A percentile compares a stretch with the other conserved stretches of the same genome.
These are phyloP conservation scores for Parastagonospora nodorum DNA, from an alignment of 2,329 filamentous ascomycete species.

Conservation along the genomic window DNA sequence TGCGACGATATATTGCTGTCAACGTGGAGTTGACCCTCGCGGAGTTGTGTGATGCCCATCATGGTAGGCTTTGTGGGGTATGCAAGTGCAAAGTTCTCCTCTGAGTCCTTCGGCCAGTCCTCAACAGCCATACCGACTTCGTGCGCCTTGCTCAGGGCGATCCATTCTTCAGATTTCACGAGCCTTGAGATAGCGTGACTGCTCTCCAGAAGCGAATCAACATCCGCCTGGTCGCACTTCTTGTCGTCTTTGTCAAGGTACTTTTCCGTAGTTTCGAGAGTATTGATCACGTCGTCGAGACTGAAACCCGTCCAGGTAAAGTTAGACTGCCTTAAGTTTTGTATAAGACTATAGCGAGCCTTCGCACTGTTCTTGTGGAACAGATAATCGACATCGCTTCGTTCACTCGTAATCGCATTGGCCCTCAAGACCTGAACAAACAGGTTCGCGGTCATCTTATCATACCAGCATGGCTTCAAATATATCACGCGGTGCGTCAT, in stretches of 20 bases:
- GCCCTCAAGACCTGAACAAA: slow-evolving; percentile 84
- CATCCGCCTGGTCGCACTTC: slow-evolving; percentile 65
- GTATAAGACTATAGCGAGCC: slow-evolving; percentile 69
- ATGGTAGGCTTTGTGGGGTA: slow-evolving; percentile 55
- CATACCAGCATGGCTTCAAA: slow-evolving; percentile 81
- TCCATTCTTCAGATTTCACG: slow-evolving; percentile 66
- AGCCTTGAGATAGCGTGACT: slow-evolving; percentile 68
- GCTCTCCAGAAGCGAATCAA: slow-evolving; percentile 64
- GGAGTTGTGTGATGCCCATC: slow-evolving; percentile 62
- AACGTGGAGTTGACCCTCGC: slow-evolving; percentile 62
- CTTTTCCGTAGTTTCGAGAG: slow-evolving; percentile 67
- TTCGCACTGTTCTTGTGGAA: slow-evolving; percentile 78
- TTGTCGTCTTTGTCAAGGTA: slow-evolving; percentile 70
- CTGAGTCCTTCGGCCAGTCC: slow-evolving; percentile 66
- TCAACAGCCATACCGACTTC: slow-evolving; percentile 78
- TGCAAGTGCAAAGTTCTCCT: slow-evolving; percentile 69
- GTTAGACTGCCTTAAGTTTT: slow-evolving; percentile 79
- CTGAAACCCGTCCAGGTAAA: slow-evolving; percentile 86
- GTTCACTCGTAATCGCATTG: slow-evolving; percentile 87
- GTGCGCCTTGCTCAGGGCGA: slow-evolving; percentile 69
- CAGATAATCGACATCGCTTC: slow-evolving; percentile 83
- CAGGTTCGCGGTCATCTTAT: slow-evolving; percentile 80
- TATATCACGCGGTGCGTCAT: slow-evolving; percentile 74
- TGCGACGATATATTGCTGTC: slow-evolving; percentile 39
- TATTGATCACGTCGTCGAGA: slow-evolving; percentile 63